A percentile compares a stretch with the other conserved stretches of the same genome.
phyloP scores from a whole-genome alignment of 139 green algal genomes.

The Tetraselmis chui region DNA sequence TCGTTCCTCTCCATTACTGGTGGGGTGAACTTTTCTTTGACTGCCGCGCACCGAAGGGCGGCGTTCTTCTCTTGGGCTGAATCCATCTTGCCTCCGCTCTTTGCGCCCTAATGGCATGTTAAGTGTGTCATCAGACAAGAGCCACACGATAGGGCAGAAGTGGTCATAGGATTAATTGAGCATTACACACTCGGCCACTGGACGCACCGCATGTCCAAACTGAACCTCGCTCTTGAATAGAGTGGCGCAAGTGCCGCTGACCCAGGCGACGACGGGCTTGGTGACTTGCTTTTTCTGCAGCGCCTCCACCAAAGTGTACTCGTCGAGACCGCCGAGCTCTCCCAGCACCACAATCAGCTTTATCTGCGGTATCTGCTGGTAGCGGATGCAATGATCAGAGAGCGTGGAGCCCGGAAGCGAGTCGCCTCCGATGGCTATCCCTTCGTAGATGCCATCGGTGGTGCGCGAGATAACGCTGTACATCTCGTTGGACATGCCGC shows the following conservation, averaged over 20 bases:
- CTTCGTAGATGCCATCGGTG: conserved; percentile 91
- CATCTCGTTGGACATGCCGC: conserved; percentile 94
- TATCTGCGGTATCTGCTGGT: conserved; percentile 82
- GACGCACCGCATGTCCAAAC: conserved; percentile 83
- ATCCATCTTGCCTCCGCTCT: conserved; percentile 38
- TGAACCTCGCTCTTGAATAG: conserved; percentile 94
- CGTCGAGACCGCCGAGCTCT: conserved; percentile 82
- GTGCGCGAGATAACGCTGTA: conserved; percentile 88
- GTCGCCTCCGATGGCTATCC: conserved; percentile 91
- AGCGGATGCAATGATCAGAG: conserved; percentile 85
- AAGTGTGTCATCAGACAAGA: too few species aligned
- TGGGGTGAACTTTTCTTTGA: too few species aligned
- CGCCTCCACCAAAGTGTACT: conserved; percentile 85
- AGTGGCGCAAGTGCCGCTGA: conserved; percentile 86
- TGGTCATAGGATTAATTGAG: too few species aligned
- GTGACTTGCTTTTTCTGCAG: conserved; percentile 46
- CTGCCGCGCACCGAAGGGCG: conserved; percentile 46
- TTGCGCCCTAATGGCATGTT: conserved; percentile 28
- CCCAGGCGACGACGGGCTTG: conserved; percentile 88
- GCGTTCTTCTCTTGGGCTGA: conserved; percentile 82
- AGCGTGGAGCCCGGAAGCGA: conserved; percentile 85
- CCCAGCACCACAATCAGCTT: conserved; percentile 96
- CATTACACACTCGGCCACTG: too few species aligned
- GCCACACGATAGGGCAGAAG: too few species aligned
- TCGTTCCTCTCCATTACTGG: too few species aligned